Base-by-base conservation (phyloP, 164 flowering plant genomes). In the Kalanchoe fedtschenkoi region DNA sequence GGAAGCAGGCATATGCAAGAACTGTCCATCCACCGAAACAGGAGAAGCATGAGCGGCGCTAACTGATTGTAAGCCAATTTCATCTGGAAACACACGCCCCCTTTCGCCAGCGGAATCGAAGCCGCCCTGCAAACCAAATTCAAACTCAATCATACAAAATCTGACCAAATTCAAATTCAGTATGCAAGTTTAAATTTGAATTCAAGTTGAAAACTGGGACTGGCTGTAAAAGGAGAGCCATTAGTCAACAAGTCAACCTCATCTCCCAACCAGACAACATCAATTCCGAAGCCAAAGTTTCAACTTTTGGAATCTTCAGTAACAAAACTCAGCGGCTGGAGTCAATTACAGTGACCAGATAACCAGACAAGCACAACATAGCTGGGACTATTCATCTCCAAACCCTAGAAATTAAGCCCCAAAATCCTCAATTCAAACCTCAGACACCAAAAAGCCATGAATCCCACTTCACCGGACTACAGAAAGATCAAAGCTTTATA, bases 1-100 rank as follows among this genome's bases (percentile, higher is more conserved):
- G 81, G 73, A 34, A 74, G 73, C 13, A 77, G 66, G 69, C 74
- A 75, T 37, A 77, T 14, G 51, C 75, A 77, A 4, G 78, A 77
- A 63, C 71, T 75, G 60, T 80, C 79, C 66, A 80, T 56, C 86
- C 83, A 78, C 28, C 75, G 77, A n/a, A 76, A 65, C 65, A 82
- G 71, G 61, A 72, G 73, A 33, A 80, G 53, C 30, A 74, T 61
- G 17, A 82, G 11, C 15, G 78, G 78, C 6, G 81, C 76, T 66
- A 70, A 71, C 10, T 76, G 70, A 62, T 68, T 75, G 65, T 63
- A 72, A 58, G 67, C 80, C 66, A 82, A 66, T 66, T 71, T 82
- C 82, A 82, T 78, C 44, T 72, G 80, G 59, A 80, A 68, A 37
- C 66, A 62, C 15, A 71, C 62, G 47, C 82, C 79, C 62, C 63